Base-by-base conservation (phyloP, 192 early-diverging fungal species). In the Coemansia sp. region DNA sequence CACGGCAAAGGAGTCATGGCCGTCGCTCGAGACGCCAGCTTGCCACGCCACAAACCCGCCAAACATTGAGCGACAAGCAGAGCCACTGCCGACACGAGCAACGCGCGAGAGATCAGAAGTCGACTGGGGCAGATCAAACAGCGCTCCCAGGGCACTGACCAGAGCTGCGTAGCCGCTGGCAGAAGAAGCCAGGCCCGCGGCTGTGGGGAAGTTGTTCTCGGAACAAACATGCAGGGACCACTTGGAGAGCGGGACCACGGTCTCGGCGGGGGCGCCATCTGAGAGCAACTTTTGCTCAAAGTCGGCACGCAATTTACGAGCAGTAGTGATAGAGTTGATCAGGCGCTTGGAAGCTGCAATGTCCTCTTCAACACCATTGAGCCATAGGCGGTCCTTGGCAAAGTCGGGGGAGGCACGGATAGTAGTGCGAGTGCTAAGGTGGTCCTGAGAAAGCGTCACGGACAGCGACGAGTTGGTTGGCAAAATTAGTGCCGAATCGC, bases 191-290 rank as follows among this genome's bases (percentile, higher is more conserved):
- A 99, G 84, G 8, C 97, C 97, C 1, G 97, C 97, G 23, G 97
- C 97, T 6, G 97, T 99, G 18, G 97, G 97, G 83, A 99, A 99
- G 84, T 98, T 99, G 88, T 99, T 99, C 65, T 91, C 92, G n/a
- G 95, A 97, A 71, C 89, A 91, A 43, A 99, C 88, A 66, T 93
- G 94, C 56, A 98, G 72, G n/a, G 76, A 57, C 71, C 85, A 88
- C 33, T 66, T 62, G 0, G 93, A 88, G 37, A 97, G 73, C 20
- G 66, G 78, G 38, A 31, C 72, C 6, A 48, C 51, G 10, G 60
- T 28, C 61, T 65, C 35, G 7, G 37, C 35, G 1, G 62, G 57
- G 28, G 35, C 37, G 51, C 63, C 67, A 34, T 64, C 46, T 23
- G 37, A n/a, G 8, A 10, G 8, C 34, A 63, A 63, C 70, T 73